phyloP scores from a whole-genome alignment of 306 rosid species.

The Erythrophleum fordii region DNA sequence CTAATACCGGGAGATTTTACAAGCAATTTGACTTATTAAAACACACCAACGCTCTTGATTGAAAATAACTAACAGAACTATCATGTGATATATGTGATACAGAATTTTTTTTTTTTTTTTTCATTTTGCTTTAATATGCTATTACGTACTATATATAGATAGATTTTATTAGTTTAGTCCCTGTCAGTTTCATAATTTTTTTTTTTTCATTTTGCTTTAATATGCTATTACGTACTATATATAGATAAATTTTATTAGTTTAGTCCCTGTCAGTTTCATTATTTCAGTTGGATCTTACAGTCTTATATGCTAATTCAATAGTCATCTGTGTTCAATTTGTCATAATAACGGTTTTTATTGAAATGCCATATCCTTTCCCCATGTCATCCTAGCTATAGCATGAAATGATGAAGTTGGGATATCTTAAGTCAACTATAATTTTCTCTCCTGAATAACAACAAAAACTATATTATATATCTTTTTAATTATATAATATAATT shows the following conservation, averaged over 20 bases:
- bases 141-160: not conserved
- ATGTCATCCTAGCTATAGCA: not conserved
- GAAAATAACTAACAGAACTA: not conserved
- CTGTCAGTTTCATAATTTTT: not conserved
- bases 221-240: not conserved
- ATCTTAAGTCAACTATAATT: not conserved
- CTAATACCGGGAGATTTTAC: not conserved
- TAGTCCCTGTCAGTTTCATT: not conserved
- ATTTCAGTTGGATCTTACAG: not conserved
- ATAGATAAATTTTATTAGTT: slow-evolving; percentile 13
- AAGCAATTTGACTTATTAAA: not conserved
- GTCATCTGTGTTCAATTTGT: not conserved
- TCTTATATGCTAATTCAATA: not conserved
- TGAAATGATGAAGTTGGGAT: not conserved
- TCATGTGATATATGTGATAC: too few relatives aligned
- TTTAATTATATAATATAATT: not conserved
- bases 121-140: not conserved
- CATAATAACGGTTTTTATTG: slow-evolving; percentile 3
- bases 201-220: not conserved
- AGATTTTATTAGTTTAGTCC: slow-evolving; percentile 26
- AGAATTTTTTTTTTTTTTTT: too few relatives aligned
- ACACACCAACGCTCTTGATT: not conserved
- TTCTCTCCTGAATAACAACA: not conserved
- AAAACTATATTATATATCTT: not conserved
- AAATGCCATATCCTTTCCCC: not conserved